Conservation (phyloP, 2,329 filamentous ascomycete genomes). For the Aspergillus sp. region DNA sequence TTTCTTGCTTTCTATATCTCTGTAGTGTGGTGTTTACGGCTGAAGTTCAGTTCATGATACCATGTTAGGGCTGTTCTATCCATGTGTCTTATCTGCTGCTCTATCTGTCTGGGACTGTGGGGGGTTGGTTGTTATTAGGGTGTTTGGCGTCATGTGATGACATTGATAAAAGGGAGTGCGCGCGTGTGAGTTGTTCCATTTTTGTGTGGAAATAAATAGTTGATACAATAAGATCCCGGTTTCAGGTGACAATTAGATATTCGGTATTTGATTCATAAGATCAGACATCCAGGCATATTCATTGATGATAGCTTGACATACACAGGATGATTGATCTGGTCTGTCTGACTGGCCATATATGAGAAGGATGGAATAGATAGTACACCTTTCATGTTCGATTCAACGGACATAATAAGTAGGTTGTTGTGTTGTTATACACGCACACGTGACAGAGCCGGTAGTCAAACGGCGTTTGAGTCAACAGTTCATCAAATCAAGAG, state of each 20-base stretch:
- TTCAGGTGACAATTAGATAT: no score
- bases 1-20: constrained; percentile 1
- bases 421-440: constrained; percentile 17
- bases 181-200: no score
- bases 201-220: background rate
- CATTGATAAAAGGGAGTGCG: no score
- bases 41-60: constrained; percentile 35
- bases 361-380: background rate
- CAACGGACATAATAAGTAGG: background rate
- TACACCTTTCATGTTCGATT: background rate
- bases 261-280: no score
- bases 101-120: background rate
- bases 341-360: background rate
- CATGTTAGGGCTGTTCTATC: constrained; percentile 26
- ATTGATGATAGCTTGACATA: no score
- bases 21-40: constrained; percentile 14
- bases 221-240: no score
- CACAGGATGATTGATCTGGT: no score
- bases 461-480: background rate
- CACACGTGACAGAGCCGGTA: constrained; percentile 5
- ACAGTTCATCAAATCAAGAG: background rate
- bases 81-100: background rate
- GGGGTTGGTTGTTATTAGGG: background rate
- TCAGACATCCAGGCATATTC: no score
- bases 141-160: no score